Evolutionary conservation across 2,329 filamentous ascomycete genomes (phyloP), one percentile per base, ranked within the genome.

Genomic region (Talaromyces sp.): DNA sequence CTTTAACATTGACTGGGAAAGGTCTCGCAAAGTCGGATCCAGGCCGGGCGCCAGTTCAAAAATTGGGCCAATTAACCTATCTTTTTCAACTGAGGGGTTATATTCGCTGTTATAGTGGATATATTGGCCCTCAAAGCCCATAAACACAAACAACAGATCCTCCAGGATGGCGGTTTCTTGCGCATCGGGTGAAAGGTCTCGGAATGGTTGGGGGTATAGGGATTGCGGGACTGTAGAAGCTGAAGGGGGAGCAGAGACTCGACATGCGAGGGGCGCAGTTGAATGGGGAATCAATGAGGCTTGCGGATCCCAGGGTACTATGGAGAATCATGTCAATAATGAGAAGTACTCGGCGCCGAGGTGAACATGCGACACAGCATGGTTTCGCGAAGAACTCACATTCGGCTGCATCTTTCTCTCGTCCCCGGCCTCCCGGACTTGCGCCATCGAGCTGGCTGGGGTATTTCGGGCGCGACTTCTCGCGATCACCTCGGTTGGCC

Each of bases 111-210:
- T 83, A 69, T 91, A 97, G 50, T 90, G 89, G 56, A 99, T 89
- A 69, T 97, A 97, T 71, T 96, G 91, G n/a, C 94, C 94, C 74
- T 99, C 94, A 59, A 91, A 96, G 20, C 94, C 94, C 92, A 99
- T 97, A 65, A 97, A 95, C 4, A 96, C 91, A 68, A 93, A 97
- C 32, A 97, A 75, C 14, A 99, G 75, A 65, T 99, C 94, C 63
- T 97, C 92, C 39, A 97, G 80, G 42, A 99, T 88, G 8, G 86
- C 89, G 20, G 86, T 84, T 75, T 99, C 94, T 71, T 99, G 94
- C 2, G 84, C 83, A 60, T 95, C 88, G 24, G 95, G 77, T 0
- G 86, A 86, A 54, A 97, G 76, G 52, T 89, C 85, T 51, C 82
- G 78, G 14, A 97, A 78, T 6, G 87, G 80, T 44, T 77, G 77